phyloP scores from a whole-genome alignment of 169 alveolate genomes.

The Babesia gibsoni region DNA sequence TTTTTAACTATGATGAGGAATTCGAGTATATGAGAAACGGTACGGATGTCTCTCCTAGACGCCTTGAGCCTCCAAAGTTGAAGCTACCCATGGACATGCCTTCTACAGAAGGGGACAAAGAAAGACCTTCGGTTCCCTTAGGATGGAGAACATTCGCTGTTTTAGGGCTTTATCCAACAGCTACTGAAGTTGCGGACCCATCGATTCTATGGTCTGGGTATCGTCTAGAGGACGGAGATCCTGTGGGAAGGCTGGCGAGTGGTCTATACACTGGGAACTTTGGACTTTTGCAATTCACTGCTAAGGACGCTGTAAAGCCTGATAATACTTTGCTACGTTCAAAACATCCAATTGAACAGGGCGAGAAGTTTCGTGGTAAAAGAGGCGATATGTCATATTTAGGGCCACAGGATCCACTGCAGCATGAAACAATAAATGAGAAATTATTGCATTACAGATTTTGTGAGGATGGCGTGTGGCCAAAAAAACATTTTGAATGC shows the following conservation, averaged over 20 bases:
- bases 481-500: conserved; percentile 47
- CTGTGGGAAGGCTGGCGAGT: conserved; percentile 52
- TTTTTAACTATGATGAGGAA: conserved; percentile 45
- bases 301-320: conserved; percentile 46
- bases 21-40: conserved; percentile 31
- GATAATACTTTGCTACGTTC: conserved; percentile 41
- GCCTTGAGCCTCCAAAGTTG: conserved; percentile 33
- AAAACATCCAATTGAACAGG: conserved; percentile 36
- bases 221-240: conserved; percentile 55
- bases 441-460: conserved; percentile 19
- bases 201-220: conserved; percentile 39
- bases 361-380: conserved; percentile 50
- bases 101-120: conserved; percentile 42
- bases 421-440: conserved; percentile 28
- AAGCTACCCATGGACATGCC: conserved; percentile 40
- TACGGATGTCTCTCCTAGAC: conserved; percentile 28
- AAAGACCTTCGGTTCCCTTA: conserved; percentile 56
- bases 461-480: conserved; percentile 58
- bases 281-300: not conserved
- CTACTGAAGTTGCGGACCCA: conserved; percentile 42
- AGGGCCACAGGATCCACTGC: conserved; percentile 23
- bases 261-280: conserved; percentile 36
- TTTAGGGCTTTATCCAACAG: conserved; percentile 32
- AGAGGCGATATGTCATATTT: conserved; percentile 54
- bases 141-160: conserved; percentile 66